These are phyloP conservation scores for Amborella trichopoda DNA, from an alignment of 164 flowering plant genomes.

Conservation along the genomic window DNA sequence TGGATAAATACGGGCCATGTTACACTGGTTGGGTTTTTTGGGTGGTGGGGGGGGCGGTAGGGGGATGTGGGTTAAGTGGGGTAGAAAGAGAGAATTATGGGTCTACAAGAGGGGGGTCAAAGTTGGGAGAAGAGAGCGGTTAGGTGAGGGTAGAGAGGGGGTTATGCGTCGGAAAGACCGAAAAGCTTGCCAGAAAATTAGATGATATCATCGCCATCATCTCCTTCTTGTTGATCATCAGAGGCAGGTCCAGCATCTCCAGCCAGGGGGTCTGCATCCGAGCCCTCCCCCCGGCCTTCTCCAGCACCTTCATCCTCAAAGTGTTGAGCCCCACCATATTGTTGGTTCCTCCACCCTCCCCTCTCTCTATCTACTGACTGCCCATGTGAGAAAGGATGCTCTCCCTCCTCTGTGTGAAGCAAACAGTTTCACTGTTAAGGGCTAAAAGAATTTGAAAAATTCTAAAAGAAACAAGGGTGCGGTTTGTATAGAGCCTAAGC, in stretches of 20 bases:
- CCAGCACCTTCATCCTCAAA: constrained; percentile 6
- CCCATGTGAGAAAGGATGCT: constrained; percentile 22
- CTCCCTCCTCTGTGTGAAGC: constrained; percentile 22
- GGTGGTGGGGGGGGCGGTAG: too few species aligned
- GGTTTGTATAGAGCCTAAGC: too few species aligned
- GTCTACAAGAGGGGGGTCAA: too few species aligned
- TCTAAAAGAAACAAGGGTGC: neutral
- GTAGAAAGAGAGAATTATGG: too few species aligned
- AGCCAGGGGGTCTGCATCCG: constrained; percentile 10
- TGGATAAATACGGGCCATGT: too few species aligned
- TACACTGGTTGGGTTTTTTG: too few species aligned
- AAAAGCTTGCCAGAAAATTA: neutral
- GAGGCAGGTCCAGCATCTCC: constrained; percentile 9
- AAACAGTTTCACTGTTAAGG: constrained; percentile 3
- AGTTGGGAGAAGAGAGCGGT: too few species aligned
- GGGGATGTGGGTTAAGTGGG: too few species aligned
- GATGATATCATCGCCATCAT: constrained; percentile 6
- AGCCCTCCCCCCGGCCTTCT: constrained; percentile 11
- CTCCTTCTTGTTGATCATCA: constrained; percentile 13
- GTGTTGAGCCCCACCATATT: constrained; percentile 9
- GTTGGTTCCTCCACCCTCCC: constrained; percentile 11
- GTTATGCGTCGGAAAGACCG: too few species aligned
- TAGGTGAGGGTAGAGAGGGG: too few species aligned
- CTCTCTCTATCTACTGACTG: constrained; percentile 26
- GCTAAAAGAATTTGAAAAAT: constrained; percentile 1